Base-by-base conservation (phyloP, 192 early-diverging fungal species). In the Linnemannia schmuckeri region DNA sequence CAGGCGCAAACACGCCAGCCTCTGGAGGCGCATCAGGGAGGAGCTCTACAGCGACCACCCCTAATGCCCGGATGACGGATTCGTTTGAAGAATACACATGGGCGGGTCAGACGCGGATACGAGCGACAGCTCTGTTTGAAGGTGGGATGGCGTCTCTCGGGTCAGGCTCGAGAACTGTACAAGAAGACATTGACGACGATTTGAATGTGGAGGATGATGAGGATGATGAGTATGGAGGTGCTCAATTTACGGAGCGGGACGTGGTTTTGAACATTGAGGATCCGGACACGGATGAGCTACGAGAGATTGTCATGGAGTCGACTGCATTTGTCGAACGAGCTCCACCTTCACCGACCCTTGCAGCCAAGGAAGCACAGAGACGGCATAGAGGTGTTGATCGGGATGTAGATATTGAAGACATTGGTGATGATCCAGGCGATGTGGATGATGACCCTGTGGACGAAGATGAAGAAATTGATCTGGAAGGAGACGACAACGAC, bases 161-260 rank as follows among this genome's bases (percentile, higher is more conserved):
- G 71, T 66, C 77, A 27, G 66, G 55, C 13, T 72, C 73, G 15
- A 54, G 75, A n/a, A 55, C 54, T 38, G 90, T 37, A 13, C 88
- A 94, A 74, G 87, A 91, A 35, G 95, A 95, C 74, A 90, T 92
- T 18, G 96, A 97, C 66, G 95, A 94, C 66, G 96, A 97, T 77
- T 80, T 97, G 27, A 94, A 97, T 88, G 94, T 98, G 24, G 96
- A 98, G 72, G 94, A 94, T 7, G 95, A 97, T 49, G 96, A 93
- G 75, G 93, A 93, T 41, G 90, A 90, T 20, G 87, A 91, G 47
- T 98, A 92, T 85, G 97, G 97, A 2, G 83, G 88, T 6, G 81
- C 93, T 10, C 97, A 98, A 82, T 98, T 93, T 81, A 87, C 91
- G 18, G 95, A 97, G 73, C 81, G 88, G 9, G 95, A 96, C 74